These are phyloP conservation scores for Euphorbia tirucalli DNA, from an alignment of 345 rosid species.

Conservation along the genomic window DNA sequence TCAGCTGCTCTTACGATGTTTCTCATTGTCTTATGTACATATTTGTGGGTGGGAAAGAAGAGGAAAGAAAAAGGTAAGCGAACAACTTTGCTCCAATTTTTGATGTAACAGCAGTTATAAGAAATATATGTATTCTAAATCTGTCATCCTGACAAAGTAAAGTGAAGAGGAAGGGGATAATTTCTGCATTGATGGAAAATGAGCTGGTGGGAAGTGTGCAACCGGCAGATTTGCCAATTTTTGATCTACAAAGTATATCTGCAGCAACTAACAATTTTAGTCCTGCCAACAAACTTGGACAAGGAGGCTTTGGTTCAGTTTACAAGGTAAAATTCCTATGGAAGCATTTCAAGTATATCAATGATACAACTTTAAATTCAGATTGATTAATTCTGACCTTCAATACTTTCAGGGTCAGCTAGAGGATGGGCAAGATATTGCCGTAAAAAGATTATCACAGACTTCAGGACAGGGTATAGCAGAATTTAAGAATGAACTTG, in stretches of 20 bases:
- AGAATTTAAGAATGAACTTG: constrained; percentile 20
- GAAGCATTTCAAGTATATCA: no score
- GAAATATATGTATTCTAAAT: neutral
- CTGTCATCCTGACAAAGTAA: neutral
- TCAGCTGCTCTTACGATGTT: constrained; percentile 11
- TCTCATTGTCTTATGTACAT: constrained; percentile 6
- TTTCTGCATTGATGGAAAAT: no score
- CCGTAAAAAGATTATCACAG: constrained; percentile 15
- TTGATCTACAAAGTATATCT: constrained; percentile 16
- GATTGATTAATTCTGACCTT: no score
- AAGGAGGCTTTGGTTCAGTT: constrained; percentile 45
- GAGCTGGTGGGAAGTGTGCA: neutral
- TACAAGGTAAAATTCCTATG: constrained; percentile 42
- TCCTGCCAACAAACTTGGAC: constrained; percentile 27
- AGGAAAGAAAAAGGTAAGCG: constrained; percentile 43
- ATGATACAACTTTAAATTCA: no score
- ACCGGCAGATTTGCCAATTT: constrained; percentile 21
- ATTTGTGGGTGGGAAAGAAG: constrained; percentile 25
- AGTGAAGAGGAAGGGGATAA: neutral
- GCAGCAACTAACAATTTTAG: constrained; percentile 35
- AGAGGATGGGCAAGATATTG: constrained; percentile 10
- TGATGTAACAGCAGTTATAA: no score
- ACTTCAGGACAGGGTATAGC: constrained; percentile 9
- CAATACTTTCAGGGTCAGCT: constrained; percentile 26
- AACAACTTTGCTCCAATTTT: no score